Conservation (phyloP, 148 eudicot genomes). For the Rhododendron ferrugineum region DNA sequence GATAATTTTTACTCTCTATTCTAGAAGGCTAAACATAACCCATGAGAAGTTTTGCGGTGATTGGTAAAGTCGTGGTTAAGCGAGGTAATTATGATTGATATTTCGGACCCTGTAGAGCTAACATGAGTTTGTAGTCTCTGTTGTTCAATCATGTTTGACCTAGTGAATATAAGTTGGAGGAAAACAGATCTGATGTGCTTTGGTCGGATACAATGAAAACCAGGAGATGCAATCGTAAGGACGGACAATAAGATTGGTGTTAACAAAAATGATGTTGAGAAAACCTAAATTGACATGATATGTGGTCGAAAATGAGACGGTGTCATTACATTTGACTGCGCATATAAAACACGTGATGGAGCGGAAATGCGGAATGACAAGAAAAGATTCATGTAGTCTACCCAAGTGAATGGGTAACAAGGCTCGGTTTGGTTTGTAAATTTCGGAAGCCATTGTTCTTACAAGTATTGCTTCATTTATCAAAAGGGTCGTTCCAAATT, state of each 20-base stretch:
- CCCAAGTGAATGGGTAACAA: background rate
- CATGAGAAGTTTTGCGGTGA: background rate
- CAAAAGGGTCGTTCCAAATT: background rate
- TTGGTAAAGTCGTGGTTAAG: background rate
- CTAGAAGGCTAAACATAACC: background rate
- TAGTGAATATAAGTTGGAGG: background rate
- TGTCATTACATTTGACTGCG: background rate
- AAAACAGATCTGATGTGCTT: background rate
- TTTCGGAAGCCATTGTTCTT: background rate
- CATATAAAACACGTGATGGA: no score
- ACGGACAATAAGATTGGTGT: background rate
- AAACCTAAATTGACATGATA: background rate
- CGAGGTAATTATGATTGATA: background rate
- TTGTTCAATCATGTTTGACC: background rate
- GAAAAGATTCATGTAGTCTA: background rate
- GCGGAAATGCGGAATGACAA: background rate
- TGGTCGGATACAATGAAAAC: background rate
- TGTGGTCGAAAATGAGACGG: background rate
- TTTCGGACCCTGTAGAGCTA: background rate
- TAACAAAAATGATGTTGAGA: background rate
- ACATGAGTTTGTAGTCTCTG: background rate
- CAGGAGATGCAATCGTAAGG: background rate
- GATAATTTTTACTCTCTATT: background rate
- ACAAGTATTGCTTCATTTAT: background rate
- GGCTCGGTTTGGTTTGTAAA: background rate